These are phyloP conservation scores for Populus simonii DNA, from an alignment of 345 rosid genomes.

Conservation along the genomic window DNA sequence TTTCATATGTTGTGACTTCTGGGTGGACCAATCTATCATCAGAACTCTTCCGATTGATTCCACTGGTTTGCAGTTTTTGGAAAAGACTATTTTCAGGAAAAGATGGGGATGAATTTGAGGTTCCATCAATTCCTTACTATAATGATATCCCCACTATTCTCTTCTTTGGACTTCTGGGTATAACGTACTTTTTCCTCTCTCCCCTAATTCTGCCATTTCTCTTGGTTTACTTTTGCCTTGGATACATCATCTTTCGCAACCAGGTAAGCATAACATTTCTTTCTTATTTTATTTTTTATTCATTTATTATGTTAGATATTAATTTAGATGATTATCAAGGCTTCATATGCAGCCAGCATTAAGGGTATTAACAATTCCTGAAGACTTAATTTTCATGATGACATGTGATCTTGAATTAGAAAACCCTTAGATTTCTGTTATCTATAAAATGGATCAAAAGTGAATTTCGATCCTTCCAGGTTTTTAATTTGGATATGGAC, in stretches of 20 bases:
- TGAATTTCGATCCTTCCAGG: neutral
- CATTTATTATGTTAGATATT: neutral
- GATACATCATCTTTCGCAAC: constrained; percentile 85
- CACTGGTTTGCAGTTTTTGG: constrained; percentile 47
- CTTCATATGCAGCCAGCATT: neutral
- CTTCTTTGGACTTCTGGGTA: constrained; percentile 82
- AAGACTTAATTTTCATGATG: too few relatives aligned
- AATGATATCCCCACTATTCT: constrained; percentile 61
- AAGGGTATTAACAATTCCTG: too few relatives aligned
- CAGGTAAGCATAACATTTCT: constrained; percentile 49
- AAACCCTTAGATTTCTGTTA: too few relatives aligned
- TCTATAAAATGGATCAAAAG: too few relatives aligned
- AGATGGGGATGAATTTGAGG: constrained; percentile 50
- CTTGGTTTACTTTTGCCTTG: constrained; percentile 74
- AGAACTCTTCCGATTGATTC: constrained; percentile 63
- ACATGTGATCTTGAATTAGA: too few relatives aligned
- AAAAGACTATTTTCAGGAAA: constrained; percentile 35
- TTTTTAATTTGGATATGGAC: neutral
- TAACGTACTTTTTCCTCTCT: constrained; percentile 80
- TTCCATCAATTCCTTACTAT: constrained; percentile 64
- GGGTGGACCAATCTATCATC: constrained; percentile 90
- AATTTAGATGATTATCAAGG: neutral
- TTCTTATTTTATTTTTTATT: neutral
- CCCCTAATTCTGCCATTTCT: constrained; percentile 87
- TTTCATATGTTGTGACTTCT: constrained; percentile 85